phyloP scores from a whole-genome alignment of 345 rosid species.

The Populus nigra region DNA sequence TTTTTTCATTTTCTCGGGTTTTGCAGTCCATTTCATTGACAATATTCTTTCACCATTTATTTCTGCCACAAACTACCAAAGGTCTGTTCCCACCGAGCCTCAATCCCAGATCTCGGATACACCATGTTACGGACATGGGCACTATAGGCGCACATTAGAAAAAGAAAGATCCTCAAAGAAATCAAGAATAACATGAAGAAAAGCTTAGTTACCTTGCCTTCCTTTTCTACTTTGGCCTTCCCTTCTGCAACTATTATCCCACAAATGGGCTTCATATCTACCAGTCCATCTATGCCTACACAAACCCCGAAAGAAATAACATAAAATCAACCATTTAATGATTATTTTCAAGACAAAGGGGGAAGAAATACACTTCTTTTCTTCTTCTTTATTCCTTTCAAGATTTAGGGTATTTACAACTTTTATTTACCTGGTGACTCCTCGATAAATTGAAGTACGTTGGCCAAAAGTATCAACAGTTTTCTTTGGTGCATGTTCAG shows the following conservation, averaged over 20 bases:
- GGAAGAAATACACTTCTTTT: background rate
- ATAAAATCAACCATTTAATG: background rate
- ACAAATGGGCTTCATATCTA: slow-evolving; percentile 90
- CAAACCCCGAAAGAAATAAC: background rate
- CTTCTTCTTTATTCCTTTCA: background rate
- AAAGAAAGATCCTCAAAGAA: background rate
- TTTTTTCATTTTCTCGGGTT: background rate
- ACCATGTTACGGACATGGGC: background rate
- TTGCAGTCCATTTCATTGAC: background rate
- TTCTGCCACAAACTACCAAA: background rate
- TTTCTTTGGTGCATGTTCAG: slow-evolving; percentile 48
- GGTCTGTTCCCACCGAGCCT: background rate
- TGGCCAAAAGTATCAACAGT: slow-evolving; percentile 73
- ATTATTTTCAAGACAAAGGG: background rate
- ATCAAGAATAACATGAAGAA: background rate
- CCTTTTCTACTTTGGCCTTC: slow-evolving; percentile 94
- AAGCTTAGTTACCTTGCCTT: slow-evolving; percentile 63
- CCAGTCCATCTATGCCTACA: slow-evolving; percentile 90
- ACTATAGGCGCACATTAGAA: background rate
- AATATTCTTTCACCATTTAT: background rate
- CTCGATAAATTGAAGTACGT: slow-evolving; percentile 85
- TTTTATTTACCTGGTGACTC: slow-evolving; percentile 67
- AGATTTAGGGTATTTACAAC: background rate
- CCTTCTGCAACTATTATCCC: slow-evolving; percentile 93
- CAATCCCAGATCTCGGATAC: slow-evolving; percentile 4